Base-by-base conservation (phyloP, 176 grass and related monocot species). In the Tuctoria greenei region DNA sequence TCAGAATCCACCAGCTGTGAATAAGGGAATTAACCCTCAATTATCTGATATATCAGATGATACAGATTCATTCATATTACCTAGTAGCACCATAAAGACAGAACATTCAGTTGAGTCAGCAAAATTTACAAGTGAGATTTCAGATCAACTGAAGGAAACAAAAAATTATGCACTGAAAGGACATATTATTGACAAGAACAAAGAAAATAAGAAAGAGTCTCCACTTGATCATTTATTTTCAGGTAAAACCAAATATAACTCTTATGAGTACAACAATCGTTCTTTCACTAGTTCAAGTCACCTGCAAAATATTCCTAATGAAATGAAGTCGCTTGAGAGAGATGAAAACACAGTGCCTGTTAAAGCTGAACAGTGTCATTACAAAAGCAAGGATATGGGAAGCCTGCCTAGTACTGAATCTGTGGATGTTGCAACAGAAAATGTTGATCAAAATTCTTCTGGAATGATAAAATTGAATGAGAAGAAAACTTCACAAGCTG, bases 401-500 rank as follows among this genome's bases (percentile, higher is more conserved):
- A 37, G 72, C 45, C 63, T 78, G 28, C 47, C 67, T 23, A 81
- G 72, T 88, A 74, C 80, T 43, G 46, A 76, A 77, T 64, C 45
- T 28, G 14, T 77, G 21, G 66, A 73, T 43, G 61, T 27, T 42
- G 60, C 41, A 39, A 75, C 62, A 67, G 68, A 66, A 56, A 89
- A 41, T 79, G 25, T 50, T 78, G 69, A 18, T 43, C 46, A 23
- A 46, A 73, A 89, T 39, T 84, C 72, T 71, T 84, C 69, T 57
- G 67, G 50, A 75, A 15, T 73, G 25, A 43, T 54, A 63, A 84
- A 87, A 64, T 74, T 66, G 47, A 86, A 87, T 42, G 82, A 75
- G 55, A 84, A 71, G 55, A 86, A 86, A 86, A 15, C 79, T 46
- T 56, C 67, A 44, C 83, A 74, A 86, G 45, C 66, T 64, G 51